Evolutionary conservation across 2,329 filamentous ascomycete species (phyloP).

Genomic region (Ophiostoma pallidulum): DNA sequence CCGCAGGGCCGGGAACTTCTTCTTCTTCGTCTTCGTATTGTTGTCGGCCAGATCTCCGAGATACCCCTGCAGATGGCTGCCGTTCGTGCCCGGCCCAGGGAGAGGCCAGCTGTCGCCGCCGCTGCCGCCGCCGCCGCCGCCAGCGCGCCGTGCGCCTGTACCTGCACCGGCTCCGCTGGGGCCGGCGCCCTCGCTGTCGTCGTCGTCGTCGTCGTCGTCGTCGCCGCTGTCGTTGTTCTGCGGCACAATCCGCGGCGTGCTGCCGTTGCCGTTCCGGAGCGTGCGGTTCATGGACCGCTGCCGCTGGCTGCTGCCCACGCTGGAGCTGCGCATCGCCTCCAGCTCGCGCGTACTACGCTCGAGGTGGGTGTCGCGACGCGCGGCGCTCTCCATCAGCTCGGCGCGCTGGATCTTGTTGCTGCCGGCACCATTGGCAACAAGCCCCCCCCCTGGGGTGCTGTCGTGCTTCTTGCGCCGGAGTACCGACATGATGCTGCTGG

Average conservation of each 20-base stretch:
- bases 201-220: conserved; percentile 19
- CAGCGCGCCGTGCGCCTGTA: background rate
- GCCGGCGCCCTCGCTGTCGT: background rate
- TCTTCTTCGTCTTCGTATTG: conserved; percentile 36
- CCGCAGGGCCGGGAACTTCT: conserved; percentile 59
- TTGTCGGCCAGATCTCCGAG: background rate
- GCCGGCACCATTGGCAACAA: conserved; percentile 26
- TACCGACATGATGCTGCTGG: conserved; percentile 44
- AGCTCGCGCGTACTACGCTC: conserved; percentile 50
- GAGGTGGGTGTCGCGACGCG: conserved; percentile 51
- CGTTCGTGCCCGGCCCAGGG: background rate
- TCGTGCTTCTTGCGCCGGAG: conserved; percentile 55
- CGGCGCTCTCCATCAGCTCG: conserved; percentile 45
- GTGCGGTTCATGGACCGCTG: background rate
- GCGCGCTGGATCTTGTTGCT: conserved; percentile 44
- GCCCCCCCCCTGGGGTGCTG: conserved; percentile 26
- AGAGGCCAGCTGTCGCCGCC: conserved; percentile 38
- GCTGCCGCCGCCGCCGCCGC: conserved; percentile 7
- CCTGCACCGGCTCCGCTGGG: background rate
- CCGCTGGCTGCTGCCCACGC: conserved; percentile 18
- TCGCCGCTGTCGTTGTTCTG: conserved; percentile 3
- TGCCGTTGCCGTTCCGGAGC: background rate
- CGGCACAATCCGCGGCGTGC: conserved; percentile 2
- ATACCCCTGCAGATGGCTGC: conserved; percentile 10
- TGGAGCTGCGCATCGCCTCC: conserved; percentile 32